Conservation (phyloP, 2,329 filamentous ascomycete species). For the Aspergillus sergii region DNA sequence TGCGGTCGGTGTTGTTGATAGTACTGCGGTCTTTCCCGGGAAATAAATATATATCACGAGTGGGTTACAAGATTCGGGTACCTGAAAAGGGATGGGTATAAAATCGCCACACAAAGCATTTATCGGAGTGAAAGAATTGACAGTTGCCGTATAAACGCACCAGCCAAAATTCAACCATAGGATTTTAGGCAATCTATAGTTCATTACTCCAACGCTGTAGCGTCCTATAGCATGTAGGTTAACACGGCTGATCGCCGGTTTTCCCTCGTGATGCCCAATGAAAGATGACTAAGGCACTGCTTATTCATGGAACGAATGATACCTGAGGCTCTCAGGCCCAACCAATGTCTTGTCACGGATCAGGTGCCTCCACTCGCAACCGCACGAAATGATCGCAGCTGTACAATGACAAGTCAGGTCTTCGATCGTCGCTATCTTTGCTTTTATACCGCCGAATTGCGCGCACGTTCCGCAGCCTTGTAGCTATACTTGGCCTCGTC, state of each 20-base stretch:
- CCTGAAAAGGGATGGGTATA: neutral
- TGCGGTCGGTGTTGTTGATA: neutral
- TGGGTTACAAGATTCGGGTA: too few species aligned
- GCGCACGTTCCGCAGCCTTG: neutral
- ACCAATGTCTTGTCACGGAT: slow-evolving; percentile 11
- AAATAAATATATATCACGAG: neutral
- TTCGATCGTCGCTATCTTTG: neutral
- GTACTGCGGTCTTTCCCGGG: neutral
- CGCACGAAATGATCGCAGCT: slow-evolving; percentile 12
- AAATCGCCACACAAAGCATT: neutral
- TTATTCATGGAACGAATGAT: neutral
- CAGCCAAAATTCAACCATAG: neutral
- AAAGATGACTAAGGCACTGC: slow-evolving; percentile 1
- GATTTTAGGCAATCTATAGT: neutral
- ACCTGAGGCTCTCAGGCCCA: slow-evolving; percentile 6
- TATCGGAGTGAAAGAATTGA: neutral
- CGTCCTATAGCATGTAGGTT: neutral
- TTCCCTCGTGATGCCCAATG: neutral
- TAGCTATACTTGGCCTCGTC: neutral
- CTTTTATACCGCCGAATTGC: neutral
- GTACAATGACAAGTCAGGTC: slow-evolving; percentile 6
- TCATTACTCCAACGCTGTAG: neutral
- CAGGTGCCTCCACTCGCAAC: slow-evolving; percentile 17
- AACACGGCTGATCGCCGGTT: neutral
- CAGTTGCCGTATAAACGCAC: neutral